Evolutionary conservation across 176 grass and related monocot species (phyloP), one percentile per base, ranked within the genome.

Genomic region (Juncus inflexus): DNA sequence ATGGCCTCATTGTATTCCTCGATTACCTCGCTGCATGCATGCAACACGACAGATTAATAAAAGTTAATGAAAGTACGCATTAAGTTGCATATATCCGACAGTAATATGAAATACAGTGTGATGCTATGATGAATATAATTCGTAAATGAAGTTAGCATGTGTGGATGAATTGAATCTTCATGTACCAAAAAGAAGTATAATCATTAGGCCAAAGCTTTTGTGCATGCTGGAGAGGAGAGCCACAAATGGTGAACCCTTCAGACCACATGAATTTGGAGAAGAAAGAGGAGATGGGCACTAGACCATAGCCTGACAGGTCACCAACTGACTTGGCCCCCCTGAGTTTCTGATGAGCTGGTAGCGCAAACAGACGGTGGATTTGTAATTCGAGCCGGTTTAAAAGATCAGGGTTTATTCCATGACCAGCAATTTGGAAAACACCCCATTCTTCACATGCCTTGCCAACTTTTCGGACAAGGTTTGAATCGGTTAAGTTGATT

Each of bases 251-350:
- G 85, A 91, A 97, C 2, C 92, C 92, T 82, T 99, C 95, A 2
- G 95, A 99, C 95, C 95, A 99, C 95, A 99, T 99, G 61, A 73
- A 77, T 83, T 99, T 99, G 76, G 95, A 77, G 89, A 99, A 99
- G 89, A 87, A 97, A 78, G 87, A 89, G 39, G 92, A 97, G 74
- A 97, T 97, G 77, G 87, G 92, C 65, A 86, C 87, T 14, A 81
- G 76, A 35, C 92, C 92, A 65, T 89, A 97, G 51, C 92, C 92
- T 50, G 82, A 86, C 59, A 83, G 36, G 63, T 88, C 75, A 11
- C 79, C 87, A 6, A 80, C 71, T 0, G 80, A 16, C 10, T 90
- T 86, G 9, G 85, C 78, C 4, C 85, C 95, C 15, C 73, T 66
- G 56, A 99, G 61, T 78, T 99, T 99, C 49, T 81, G 75, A 13